phyloP scores from a whole-genome alignment of 2,329 filamentous ascomycete genomes.

The Torrubiella hemipterigena region DNA sequence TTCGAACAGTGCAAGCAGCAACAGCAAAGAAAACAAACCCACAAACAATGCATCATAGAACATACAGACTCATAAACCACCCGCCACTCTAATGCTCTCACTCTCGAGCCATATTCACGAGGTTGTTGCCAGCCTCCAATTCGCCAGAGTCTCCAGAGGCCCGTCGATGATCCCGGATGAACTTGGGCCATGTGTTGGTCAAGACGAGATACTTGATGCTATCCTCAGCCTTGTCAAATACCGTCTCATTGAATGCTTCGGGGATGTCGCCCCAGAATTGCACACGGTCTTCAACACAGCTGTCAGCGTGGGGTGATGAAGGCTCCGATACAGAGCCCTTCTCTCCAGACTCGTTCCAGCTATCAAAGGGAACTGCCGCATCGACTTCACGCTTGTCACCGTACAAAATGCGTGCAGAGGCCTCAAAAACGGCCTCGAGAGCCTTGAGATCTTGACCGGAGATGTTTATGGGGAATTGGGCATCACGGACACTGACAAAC shows the following conservation, averaged over 20 bases:
- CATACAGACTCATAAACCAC: too few relatives aligned
- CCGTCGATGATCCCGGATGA: conserved; percentile 27
- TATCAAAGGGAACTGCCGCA: conserved; percentile 25
- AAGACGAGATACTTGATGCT: conserved; percentile 55
- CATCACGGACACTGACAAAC: conserved; percentile 45
- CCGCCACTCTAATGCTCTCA: too few relatives aligned
- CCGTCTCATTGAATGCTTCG: conserved; percentile 29
- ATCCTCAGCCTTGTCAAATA: conserved; percentile 48
- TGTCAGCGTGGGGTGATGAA: not conserved
- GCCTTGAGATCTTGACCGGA: conserved; percentile 37
- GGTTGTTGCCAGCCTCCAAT: not conserved
- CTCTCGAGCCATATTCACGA: not conserved
- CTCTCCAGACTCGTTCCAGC: conserved; percentile 1
- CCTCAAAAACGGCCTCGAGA: conserved; percentile 44
- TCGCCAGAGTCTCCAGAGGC: conserved; percentile 11
- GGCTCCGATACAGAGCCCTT: conserved; percentile 5
- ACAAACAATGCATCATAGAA: too few relatives aligned
- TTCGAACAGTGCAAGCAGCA: too few relatives aligned
- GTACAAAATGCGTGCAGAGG: conserved; percentile 29
- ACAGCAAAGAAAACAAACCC: not conserved
- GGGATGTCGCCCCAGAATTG: conserved; percentile 31
- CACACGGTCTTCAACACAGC: conserved; percentile 6
- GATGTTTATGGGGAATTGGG: conserved; percentile 55
- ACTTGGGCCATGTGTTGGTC: conserved; percentile 57
- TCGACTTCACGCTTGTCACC: conserved; percentile 22